These are phyloP conservation scores for Pochonia chlamydosporia DNA, from an alignment of 2,329 filamentous ascomycete genomes.

Conservation along the genomic window DNA sequence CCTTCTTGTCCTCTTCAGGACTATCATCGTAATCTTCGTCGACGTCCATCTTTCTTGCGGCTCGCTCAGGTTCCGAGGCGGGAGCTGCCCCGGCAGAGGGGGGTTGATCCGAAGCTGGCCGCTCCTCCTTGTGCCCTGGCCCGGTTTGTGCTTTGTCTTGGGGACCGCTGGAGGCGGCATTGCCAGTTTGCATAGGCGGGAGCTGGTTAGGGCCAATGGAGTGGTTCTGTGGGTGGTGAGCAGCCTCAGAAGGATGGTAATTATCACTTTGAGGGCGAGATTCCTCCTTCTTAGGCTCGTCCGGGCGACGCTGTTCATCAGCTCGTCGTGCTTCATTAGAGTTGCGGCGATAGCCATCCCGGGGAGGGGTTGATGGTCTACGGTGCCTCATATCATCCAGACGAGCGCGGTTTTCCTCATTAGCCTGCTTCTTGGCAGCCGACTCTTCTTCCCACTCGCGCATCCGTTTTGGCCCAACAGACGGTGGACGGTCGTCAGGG, in stretches of 20 bases:
- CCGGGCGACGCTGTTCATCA: constrained; percentile 56
- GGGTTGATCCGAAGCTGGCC: constrained; percentile 35
- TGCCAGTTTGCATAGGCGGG: constrained; percentile 57
- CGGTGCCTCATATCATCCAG: constrained; percentile 80
- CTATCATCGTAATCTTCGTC: constrained; percentile 98
- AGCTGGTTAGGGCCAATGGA: constrained; percentile 48
- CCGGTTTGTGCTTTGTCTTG: constrained; percentile 40
- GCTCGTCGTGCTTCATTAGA: constrained; percentile 66
- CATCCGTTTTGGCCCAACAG: constrained; percentile 74
- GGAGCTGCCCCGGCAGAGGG: constrained; percentile 42
- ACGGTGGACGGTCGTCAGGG: constrained; percentile 67
- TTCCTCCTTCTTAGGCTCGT: constrained; percentile 52
- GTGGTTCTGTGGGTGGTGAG: constrained; percentile 63
- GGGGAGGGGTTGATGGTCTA: constrained; percentile 68
- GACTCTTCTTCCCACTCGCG: constrained; percentile 90
- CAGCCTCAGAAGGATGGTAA: constrained; percentile 89
- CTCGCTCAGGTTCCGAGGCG: constrained; percentile 64
- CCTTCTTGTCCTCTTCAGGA: constrained; percentile 75
- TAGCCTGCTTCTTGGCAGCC: constrained; percentile 76
- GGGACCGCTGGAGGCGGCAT: constrained; percentile 46
- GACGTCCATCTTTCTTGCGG: constrained; percentile 91
- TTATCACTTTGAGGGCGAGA: constrained; percentile 68
- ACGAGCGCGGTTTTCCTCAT: constrained; percentile 79
- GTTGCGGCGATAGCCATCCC: constrained; percentile 66
- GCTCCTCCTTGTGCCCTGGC: constrained; percentile 52